phyloP scores from a whole-genome alignment of 1,284 basidiomycete species.

The Moesziomyces sp. region DNA sequence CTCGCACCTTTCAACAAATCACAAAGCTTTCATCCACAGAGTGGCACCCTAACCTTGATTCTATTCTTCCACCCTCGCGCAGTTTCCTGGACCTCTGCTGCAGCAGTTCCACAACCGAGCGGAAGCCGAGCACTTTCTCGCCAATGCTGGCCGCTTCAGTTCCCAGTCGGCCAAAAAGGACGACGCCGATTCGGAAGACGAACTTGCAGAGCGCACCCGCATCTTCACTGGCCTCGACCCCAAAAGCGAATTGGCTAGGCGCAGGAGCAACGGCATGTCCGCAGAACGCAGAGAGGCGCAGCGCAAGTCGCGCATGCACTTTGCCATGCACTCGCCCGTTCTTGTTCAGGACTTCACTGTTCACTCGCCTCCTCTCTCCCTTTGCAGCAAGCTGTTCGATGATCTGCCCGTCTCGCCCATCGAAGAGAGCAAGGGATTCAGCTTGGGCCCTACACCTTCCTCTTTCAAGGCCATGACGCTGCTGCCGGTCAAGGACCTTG shows the following conservation, averaged over 20 bases:
- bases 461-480: conserved; percentile 20
- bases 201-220: conserved; percentile 30
- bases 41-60: background rate
- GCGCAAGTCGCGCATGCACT: conserved; percentile 24
- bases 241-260: conserved; percentile 16
- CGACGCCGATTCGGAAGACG: conserved; percentile 28
- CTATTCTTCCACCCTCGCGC: background rate
- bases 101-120: conserved; percentile 31
- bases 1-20: background rate
- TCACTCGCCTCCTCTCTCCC: conserved; percentile 17
- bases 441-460: conserved; percentile 9
- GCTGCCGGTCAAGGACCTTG: conserved; percentile 33
- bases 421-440: conserved; percentile 9
- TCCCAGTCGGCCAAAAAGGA: conserved; percentile 2
- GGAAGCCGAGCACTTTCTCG: conserved; percentile 34
- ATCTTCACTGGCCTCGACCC: conserved; percentile 39
- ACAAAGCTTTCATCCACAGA: background rate
- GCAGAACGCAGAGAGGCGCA: conserved; percentile 35
- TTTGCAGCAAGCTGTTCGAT: conserved; percentile 8
- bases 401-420: conserved; percentile 10
- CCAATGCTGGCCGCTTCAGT: conserved; percentile 7
- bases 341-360: conserved; percentile 1
- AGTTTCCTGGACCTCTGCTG: conserved; percentile 47
- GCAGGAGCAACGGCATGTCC: conserved; percentile 20
- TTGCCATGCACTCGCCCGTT: conserved; percentile 14